Evolutionary conservation across 2,329 filamentous ascomycete species (phyloP).

Genomic region (Teratosphaeria gauchensis): DNA sequence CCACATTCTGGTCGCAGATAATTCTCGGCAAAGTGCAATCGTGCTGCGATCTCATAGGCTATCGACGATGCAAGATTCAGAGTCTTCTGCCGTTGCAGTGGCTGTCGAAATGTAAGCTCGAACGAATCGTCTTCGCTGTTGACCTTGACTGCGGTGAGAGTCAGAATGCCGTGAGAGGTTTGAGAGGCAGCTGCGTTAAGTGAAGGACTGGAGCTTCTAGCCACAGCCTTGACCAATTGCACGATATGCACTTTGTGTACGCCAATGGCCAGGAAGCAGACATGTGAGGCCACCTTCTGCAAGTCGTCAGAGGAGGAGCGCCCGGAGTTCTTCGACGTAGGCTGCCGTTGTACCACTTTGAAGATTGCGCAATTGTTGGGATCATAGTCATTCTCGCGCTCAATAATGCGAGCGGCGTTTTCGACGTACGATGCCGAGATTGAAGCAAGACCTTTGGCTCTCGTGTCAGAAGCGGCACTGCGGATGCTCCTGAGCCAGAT

Average conservation of each 20-base stretch:
- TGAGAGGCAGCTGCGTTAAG: slow-evolving; percentile 41
- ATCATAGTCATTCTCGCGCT: slow-evolving; percentile 60
- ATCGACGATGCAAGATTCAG: slow-evolving; percentile 55
- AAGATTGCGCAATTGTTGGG: slow-evolving; percentile 58
- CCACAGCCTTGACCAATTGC: slow-evolving; percentile 49
- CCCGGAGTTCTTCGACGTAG: slow-evolving; percentile 41
- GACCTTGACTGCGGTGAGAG: slow-evolving; percentile 49
- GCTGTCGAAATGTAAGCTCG: slow-evolving; percentile 51
- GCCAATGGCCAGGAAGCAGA: slow-evolving; percentile 60
- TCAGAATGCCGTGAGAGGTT: slow-evolving; percentile 54
- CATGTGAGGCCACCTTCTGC: slow-evolving; percentile 52
- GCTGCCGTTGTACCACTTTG: slow-evolving; percentile 56
- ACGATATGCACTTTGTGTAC: slow-evolving; percentile 61
- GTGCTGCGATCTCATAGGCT: slow-evolving; percentile 54
- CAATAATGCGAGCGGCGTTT: slow-evolving; percentile 52
- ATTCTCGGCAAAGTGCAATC: slow-evolving; percentile 51
- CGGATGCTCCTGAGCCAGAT: slow-evolving; percentile 56
- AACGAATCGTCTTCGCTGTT: slow-evolving; percentile 56
- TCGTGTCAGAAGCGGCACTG: slow-evolving; percentile 47
- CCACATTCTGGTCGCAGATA: slow-evolving; percentile 58
- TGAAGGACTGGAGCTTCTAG: slow-evolving; percentile 46
- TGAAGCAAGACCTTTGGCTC: slow-evolving; percentile 41
- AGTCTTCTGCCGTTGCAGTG: slow-evolving; percentile 45
- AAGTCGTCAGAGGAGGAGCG: slow-evolving; percentile 57
- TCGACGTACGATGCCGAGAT: slow-evolving; percentile 53